Base-by-base conservation (phyloP, 164 flowering plant genomes). In the Hamamelis virginiana region DNA sequence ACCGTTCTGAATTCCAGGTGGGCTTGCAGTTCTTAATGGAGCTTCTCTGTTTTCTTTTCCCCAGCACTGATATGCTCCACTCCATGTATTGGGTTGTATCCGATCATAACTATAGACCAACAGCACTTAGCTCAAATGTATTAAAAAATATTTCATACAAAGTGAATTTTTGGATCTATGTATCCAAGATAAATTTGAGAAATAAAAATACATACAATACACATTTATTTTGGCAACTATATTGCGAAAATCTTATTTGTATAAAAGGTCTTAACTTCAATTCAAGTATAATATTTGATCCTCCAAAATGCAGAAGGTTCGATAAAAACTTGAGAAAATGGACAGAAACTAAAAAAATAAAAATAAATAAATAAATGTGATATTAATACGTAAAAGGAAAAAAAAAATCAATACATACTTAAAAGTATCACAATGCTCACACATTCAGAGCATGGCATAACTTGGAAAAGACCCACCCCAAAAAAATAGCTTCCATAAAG, bases 31-130 rank as follows among this genome's bases (percentile, higher is more conserved):
- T 76, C 99, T 83, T 52, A 96, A 8, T 52, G 99, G 94, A 75
- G 95, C 94, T 85, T 93, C 98, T 70, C 85, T 84, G 77, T 93
- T 96, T 74, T 96, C 98, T 74, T 81, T 89, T 59, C 99, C 99
- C 99, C 99, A 96, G 74, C 97, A 93, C 52, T 74, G 86, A 71
- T 87, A 91, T 64, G 99, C 99, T 75, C 99, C 99, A 82, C 94
- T 90, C 99, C 99, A 96, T 48, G 91, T 93, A 73, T 91, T 82
- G 33, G 98, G 99, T 80, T 90, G 92, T 67, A 96, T 83, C 1
- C 98, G 94, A 70, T 96, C 97, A 82, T 96, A 96, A 76, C 99
- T 96, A 75, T 68, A 80, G 18, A 65, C n/a, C 25, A 13, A 45
- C 26, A 5, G 26, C 16, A 61, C 0, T 28, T 14, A 5, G 22